Conservation (phyloP, 148 eudicot species). For the Silene uniflora region DNA sequence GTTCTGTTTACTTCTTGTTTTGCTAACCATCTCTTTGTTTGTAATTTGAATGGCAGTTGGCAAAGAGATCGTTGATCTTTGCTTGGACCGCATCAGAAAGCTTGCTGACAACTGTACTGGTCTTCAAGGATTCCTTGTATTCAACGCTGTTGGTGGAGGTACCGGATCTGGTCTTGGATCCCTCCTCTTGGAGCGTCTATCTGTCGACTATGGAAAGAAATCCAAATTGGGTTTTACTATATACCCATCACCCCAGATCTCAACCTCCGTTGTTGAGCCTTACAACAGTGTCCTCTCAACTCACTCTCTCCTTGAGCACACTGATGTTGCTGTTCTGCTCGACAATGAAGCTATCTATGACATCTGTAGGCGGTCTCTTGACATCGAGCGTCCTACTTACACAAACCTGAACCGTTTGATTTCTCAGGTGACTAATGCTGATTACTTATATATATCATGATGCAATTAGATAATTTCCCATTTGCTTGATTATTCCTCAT, state of each 20-base stretch:
- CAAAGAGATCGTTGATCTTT: slow-evolving; percentile 55
- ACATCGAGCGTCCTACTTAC: slow-evolving; percentile 18
- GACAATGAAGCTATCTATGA: slow-evolving; percentile 22
- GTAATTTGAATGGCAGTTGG: slow-evolving; percentile 24
- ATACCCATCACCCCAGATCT: slow-evolving; percentile 44
- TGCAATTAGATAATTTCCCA: no score
- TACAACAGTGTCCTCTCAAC: slow-evolving; percentile 23
- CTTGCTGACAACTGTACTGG: slow-evolving; percentile 63
- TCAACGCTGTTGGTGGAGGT: slow-evolving; percentile 64
- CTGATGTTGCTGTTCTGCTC: slow-evolving; percentile 16
- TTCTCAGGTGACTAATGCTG: slow-evolving; percentile 5
- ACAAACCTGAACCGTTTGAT: slow-evolving; percentile 19
- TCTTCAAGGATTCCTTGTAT: slow-evolving; percentile 58
- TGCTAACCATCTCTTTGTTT: no score
- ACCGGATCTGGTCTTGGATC: slow-evolving; percentile 62
- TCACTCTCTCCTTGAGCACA: slow-evolving; percentile 16
- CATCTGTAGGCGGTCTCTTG: slow-evolving; percentile 15
- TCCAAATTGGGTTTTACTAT: slow-evolving; percentile 57
- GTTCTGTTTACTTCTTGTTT: no score
- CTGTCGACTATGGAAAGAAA: slow-evolving; percentile 57
- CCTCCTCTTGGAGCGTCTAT: slow-evolving; percentile 52
- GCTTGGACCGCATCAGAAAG: slow-evolving; percentile 57
- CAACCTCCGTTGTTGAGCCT: slow-evolving; percentile 19
- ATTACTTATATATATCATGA: no score
- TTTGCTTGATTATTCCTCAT: no score